phyloP scores from a whole-genome alignment of 106 monocot genomes.

The Xerophyta viscosa region DNA sequence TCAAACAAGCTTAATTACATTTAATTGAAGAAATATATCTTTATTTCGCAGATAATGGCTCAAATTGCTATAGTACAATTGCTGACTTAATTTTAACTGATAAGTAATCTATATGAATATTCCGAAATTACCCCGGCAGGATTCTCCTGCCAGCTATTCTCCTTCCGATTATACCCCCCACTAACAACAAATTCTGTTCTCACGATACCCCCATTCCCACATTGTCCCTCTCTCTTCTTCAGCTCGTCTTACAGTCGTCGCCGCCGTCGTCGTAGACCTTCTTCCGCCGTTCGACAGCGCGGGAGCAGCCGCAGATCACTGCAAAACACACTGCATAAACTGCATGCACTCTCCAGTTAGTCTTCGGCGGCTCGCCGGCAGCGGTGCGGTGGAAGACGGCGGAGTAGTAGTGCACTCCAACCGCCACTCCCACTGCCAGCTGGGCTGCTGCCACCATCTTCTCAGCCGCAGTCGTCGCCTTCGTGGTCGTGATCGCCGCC shows the following conservation, averaged over 20 bases:
- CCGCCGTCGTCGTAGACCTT: conserved; percentile 47
- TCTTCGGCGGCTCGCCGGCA: conserved; percentile 55
- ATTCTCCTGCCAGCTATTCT: too few relatives aligned
- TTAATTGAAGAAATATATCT: too few relatives aligned
- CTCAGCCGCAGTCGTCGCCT: conserved; percentile 13
- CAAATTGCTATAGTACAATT: too few relatives aligned
- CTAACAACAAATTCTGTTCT: too few relatives aligned
- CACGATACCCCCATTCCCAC: too few relatives aligned
- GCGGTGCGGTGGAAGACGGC: conserved; percentile 84
- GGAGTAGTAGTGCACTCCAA: conserved; percentile 82
- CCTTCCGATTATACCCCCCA: too few relatives aligned
- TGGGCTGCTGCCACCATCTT: conserved; percentile 18
- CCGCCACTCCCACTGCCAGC: conserved; percentile 46
- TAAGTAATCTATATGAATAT: too few relatives aligned
- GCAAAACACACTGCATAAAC: conserved; percentile 71
- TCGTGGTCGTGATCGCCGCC: conserved; percentile 17
- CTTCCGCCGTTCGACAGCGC: conserved; percentile 50
- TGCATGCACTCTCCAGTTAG: conserved; percentile 69
- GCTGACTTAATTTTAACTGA: too few relatives aligned
- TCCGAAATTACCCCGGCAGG: too few relatives aligned
- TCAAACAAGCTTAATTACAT: too few relatives aligned
- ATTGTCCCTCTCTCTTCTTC: too few relatives aligned
- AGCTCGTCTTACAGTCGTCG: conserved; percentile 64
- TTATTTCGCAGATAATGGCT: too few relatives aligned
- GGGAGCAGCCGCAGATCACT: conserved; percentile 43